These are phyloP conservation scores for Ophiocytium majus DNA, from an alignment of 352 stramenopile genomes.

Conservation along the genomic window DNA sequence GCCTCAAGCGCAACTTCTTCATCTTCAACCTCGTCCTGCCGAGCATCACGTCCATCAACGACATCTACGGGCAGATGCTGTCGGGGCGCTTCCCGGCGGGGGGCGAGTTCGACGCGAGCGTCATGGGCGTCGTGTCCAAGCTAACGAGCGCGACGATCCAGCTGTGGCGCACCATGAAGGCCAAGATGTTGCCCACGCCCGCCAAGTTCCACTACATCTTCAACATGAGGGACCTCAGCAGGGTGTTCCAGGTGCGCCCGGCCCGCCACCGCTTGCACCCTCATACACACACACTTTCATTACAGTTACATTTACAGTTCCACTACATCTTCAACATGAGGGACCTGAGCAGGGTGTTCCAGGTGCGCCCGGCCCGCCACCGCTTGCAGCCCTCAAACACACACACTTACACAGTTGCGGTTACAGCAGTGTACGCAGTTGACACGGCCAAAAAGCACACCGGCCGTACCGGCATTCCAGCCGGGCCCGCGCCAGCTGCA, in stretches of 20 bases:
- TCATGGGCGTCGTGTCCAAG: conserved; percentile 74
- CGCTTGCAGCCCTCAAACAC: too few relatives aligned
- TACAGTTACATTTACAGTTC: too few relatives aligned
- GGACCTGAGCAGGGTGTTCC: conserved; percentile 94
- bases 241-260: conserved; percentile 82
- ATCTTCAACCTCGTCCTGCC: conserved; percentile 96
- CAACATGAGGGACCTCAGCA: conserved; percentile 96
- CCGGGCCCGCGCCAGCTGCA: too few relatives aligned
- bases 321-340: conserved; percentile 99
- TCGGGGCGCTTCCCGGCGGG: conserved; percentile 80
- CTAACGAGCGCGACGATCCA: conserved; percentile 92
- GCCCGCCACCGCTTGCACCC: too few relatives aligned
- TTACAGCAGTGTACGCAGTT: too few relatives aligned
- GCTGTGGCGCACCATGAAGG: conserved; percentile 94
- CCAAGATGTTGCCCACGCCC: conserved; percentile 92
- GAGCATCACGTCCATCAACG: conserved; percentile 95
- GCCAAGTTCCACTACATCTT: conserved; percentile 99
- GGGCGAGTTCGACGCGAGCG: conserved; percentile 71
- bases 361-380: too few relatives aligned
- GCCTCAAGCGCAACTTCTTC: conserved; percentile 98
- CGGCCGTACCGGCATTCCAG: too few relatives aligned
- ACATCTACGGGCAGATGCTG: conserved; percentile 99
- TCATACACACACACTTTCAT: too few relatives aligned
- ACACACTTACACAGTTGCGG: too few relatives aligned
- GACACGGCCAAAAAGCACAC: too few relatives aligned